Percentiles rank a stretch among this genome's conserved stretches.
Evolutionary conservation across 768 basidiomycete genomes (phyloP).

Genomic region (Hemileccinum impolitum): DNA sequence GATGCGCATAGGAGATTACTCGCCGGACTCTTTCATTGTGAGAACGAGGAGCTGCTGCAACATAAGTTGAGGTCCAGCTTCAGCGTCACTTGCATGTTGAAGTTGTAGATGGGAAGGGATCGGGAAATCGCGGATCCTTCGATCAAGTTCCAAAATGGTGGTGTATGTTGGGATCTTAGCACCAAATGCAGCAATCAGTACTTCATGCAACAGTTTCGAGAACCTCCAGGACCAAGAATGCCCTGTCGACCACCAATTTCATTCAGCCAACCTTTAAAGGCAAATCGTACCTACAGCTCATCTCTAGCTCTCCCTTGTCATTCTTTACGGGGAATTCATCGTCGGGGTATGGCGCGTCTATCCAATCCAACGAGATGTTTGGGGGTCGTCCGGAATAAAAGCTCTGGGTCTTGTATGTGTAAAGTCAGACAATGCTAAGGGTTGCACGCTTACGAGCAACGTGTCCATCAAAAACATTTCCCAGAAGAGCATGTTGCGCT

Average conservation of each 20-base stretch:
- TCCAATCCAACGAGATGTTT: constrained; percentile 46
- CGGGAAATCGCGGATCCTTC: constrained; percentile 56
- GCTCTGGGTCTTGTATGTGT: constrained; percentile 39
- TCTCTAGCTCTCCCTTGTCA: constrained; percentile 35
- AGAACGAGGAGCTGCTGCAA: constrained; percentile 46
- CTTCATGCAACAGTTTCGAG: constrained; percentile 47
- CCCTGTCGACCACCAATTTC: constrained; percentile 34
- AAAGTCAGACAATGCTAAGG: neutral
- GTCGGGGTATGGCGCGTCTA: constrained; percentile 55
- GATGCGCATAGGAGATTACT: constrained; percentile 10
- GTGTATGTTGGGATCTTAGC: constrained; percentile 50
- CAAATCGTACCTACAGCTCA: constrained; percentile 38
- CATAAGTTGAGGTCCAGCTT: constrained; percentile 18
- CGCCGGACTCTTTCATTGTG: constrained; percentile 49
- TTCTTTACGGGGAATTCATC: constrained; percentile 37
- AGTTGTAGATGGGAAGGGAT: constrained; percentile 48
- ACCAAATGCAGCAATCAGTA: constrained; percentile 51
- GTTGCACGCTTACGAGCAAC: constrained; percentile 44
- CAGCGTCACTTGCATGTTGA: constrained; percentile 16
- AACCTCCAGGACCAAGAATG: constrained; percentile 56
- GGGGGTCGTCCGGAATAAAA: constrained; percentile 61
- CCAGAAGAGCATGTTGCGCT: constrained; percentile 62
- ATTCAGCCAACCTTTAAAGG: neutral
- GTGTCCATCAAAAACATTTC: constrained; percentile 63
- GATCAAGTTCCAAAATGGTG: constrained; percentile 55